Conservation (phyloP, 2,329 filamentous ascomycete genomes). For the Aureobasidium lini region DNA sequence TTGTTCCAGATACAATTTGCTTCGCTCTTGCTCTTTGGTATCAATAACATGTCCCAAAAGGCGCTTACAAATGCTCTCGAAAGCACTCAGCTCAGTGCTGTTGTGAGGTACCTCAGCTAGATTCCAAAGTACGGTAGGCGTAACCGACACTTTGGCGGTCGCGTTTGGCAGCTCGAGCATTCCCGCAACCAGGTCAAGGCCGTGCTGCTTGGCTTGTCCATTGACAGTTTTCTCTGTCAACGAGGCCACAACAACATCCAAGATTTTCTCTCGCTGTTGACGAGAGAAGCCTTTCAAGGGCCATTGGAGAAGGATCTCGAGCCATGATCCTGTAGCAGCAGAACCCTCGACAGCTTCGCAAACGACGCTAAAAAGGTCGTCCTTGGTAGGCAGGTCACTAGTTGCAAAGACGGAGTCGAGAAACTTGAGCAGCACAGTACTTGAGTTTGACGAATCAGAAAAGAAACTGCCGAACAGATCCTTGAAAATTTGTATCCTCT, state of each 20-base stretch:
- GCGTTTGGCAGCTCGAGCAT: constrained; percentile 16
- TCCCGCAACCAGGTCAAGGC: constrained; percentile 8
- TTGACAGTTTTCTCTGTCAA: not conserved
- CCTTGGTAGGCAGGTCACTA: not conserved
- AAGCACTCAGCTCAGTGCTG: not conserved
- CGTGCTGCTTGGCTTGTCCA: not conserved
- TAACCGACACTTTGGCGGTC: constrained; percentile 9
- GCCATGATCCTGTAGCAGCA: not conserved
- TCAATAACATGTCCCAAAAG: constrained; percentile 16
- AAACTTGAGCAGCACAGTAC: not conserved
- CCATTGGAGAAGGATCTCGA: not conserved
- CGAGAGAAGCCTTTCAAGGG: constrained; percentile 12
- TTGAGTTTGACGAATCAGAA: not conserved
- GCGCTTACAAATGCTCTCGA: not conserved
- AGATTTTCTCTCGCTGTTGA: constrained; percentile 13
- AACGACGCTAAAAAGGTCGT: constrained; percentile 2
- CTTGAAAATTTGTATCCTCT: not conserved
- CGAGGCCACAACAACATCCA: not conserved
- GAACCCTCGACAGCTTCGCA: not conserved
- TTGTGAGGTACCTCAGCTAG: not conserved
- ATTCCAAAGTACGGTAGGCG: not conserved
- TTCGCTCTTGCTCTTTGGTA: constrained; percentile 19
- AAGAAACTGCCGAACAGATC: not conserved
- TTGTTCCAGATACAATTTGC: constrained; percentile 4
- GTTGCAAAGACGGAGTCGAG: not conserved